These are phyloP conservation scores for Pouteria campechiana DNA, from an alignment of 179 eudicot species.

Conservation along the genomic window DNA sequence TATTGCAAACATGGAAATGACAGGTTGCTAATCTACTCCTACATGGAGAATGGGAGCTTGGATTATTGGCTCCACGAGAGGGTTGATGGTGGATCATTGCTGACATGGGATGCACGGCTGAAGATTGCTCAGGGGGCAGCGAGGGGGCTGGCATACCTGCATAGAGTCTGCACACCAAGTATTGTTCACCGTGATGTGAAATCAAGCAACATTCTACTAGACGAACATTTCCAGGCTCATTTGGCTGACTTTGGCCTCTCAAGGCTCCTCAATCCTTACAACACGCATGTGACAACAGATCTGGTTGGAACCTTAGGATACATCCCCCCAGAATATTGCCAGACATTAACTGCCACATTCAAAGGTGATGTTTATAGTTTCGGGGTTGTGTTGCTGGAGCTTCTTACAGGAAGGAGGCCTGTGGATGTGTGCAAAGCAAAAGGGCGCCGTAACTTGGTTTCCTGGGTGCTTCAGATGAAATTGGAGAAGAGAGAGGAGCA, in stretches of 20 bases:
- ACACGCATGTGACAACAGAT: conserved; percentile 92
- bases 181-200: conserved; percentile 82
- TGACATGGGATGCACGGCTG: conserved; percentile 54
- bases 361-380: conserved; percentile 93
- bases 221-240: conserved; percentile 80
- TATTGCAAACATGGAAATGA: conserved; percentile 67
- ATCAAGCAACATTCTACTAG: conserved; percentile 81
- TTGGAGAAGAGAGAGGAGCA: conserved; percentile 52
- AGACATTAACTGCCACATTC: conserved; percentile 78
- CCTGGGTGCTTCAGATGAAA: conserved; percentile 90
- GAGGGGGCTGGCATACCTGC: conserved; percentile 67
- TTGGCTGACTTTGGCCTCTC: conserved; percentile 91
- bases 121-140: conserved; percentile 85
- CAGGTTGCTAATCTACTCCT: conserved; percentile 63
- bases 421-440: conserved; percentile 92
- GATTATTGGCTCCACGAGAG: conserved; percentile 86
- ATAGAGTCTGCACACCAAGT: conserved; percentile 46
- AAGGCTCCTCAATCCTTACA: conserved; percentile 64
- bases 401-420: conserved; percentile 71
- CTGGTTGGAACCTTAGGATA: conserved; percentile 89
- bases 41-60: conserved; percentile 83
- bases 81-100: conserved; percentile 50
- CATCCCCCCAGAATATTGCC: conserved; percentile 89
- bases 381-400: conserved; percentile 85
- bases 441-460: conserved; percentile 69